Percentiles rank a stretch among this genome's conserved stretches.
Evolutionary conservation across 768 basidiomycete species (phyloP).

Genomic region (Cystoderma amianthinum): DNA sequence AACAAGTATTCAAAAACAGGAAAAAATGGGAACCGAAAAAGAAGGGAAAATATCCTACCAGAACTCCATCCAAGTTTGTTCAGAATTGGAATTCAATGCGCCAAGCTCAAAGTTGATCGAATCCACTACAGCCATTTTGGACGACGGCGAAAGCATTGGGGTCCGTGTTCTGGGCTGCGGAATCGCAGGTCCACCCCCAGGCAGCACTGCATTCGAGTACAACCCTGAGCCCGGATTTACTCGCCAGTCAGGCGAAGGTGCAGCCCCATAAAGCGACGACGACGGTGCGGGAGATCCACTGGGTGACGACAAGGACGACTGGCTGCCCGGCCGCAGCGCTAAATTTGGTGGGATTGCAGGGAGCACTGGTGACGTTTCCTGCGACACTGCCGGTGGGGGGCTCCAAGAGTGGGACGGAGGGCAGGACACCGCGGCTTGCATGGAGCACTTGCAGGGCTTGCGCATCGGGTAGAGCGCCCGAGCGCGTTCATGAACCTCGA

Average conservation of each 20-base stretch:
- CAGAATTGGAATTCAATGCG: conserved; percentile 31
- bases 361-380: conserved; percentile 27
- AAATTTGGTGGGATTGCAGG: conserved; percentile 7
- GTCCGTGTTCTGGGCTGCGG: conserved; percentile 13
- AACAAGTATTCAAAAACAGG: too few relatives aligned
- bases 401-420: conserved; percentile 40
- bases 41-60: conserved; percentile 20
- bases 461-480: conserved; percentile 33
- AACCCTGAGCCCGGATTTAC: conserved; percentile 14
- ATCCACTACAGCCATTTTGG: conserved; percentile 36
- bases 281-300: background rate
- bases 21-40: background rate
- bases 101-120: conserved; percentile 43
- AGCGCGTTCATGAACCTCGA: conserved; percentile 38
- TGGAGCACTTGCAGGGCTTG: conserved; percentile 36
- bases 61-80: conserved; percentile 42
- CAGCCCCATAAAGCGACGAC: background rate
- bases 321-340: background rate
- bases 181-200: conserved; percentile 18
- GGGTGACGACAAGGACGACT: background rate
- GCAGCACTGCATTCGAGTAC: conserved; percentile 23
- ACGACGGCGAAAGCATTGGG: conserved; percentile 17
- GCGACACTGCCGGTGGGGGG: conserved; percentile 26
- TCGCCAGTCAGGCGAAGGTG: conserved; percentile 7
- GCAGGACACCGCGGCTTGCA: conserved; percentile 16